phyloP scores from a whole-genome alignment of 2,329 filamentous ascomycete species.

The Fusarium odoratissimum region DNA sequence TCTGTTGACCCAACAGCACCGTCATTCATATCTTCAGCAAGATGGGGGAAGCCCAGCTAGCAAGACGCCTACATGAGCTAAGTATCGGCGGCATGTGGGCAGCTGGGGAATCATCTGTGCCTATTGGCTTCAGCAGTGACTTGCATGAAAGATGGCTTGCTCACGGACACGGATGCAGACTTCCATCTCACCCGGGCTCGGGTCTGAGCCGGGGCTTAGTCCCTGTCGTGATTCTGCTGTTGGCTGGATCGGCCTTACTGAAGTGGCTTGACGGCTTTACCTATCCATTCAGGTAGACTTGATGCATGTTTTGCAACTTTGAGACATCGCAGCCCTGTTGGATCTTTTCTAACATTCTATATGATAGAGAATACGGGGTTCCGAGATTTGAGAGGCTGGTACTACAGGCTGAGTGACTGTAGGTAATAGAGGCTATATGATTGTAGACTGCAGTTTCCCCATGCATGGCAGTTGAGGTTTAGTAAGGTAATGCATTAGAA shows the following conservation, averaged over 20 bases:
- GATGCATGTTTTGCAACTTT: not conserved
- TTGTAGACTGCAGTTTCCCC: not conserved
- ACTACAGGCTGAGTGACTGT: rapidly evolving
- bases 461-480: too few relatives aligned
- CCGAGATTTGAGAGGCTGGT: rapidly evolving
- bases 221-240: not conserved
- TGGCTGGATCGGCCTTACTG: rapidly evolving
- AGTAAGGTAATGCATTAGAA: rapidly evolving
- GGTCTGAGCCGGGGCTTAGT: not conserved
- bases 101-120: not conserved
- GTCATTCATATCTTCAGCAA: too few relatives aligned
- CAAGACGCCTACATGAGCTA: not conserved
- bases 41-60: not conserved
- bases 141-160: not conserved
- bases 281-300: not conserved
- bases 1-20: not conserved
- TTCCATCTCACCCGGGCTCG: not conserved
- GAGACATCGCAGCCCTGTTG: too few relatives aligned
- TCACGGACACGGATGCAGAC: not conserved
- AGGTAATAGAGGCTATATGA: rapidly evolving
- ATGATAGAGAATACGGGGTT: rapidly evolving
- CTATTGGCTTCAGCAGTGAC: not conserved
- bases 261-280: too few relatives aligned
- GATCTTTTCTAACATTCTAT: too few relatives aligned
- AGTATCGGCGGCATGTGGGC: not conserved